Evolutionary conservation across 192 early-diverging fungal species (phyloP), one percentile per base, ranked within the genome.

Genomic region (Funneliformis mosseae): DNA sequence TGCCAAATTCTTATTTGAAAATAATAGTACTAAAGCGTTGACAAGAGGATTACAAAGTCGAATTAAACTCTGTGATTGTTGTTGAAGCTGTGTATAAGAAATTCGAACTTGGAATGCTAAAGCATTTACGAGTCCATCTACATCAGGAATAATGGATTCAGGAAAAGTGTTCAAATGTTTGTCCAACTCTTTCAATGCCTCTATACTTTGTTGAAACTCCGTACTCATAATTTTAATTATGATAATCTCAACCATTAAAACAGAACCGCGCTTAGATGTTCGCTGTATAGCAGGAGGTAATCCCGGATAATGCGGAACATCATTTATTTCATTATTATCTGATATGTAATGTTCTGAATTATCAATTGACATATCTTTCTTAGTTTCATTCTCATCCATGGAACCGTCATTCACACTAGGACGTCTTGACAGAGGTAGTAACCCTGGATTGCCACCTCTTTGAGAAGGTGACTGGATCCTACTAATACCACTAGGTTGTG

Each of bases 41-140:
- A 94, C 87, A 14, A 96, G 82, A 71, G 95, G 92, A 85, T 94
- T 95, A 81, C 95, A 96, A 8, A 98, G 83, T 16, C 95, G 85
- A 46, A 84, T 86, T 10, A 91, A 86, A 3, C 85, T 74, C 12
- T 87, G 83, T 41, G 85, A 87, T 33, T 82, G 76, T 8, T 85
- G 78, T 80, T 93, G 89, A 14, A 90, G 77, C 14, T 87, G 81
- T 9, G 90, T 87, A 80, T 93, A 96, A 1, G 92, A 92, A 28
- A 94, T 73, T 25, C 93, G 88, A 33, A 94, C 85, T 77, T 95
- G 93, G 4, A 95, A 81, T 0, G 93, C 92, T 7, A 95, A 88
- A 5, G 94, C 90, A 75, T 88, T 90, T 9, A 96, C 85, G 27
- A 95, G 85, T 3, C 89, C 83, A 76, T 95, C 88, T 41, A 93